These are phyloP conservation scores for Pleurotus tuber-regium DNA, from an alignment of 768 basidiomycete species.

Conservation along the genomic window DNA sequence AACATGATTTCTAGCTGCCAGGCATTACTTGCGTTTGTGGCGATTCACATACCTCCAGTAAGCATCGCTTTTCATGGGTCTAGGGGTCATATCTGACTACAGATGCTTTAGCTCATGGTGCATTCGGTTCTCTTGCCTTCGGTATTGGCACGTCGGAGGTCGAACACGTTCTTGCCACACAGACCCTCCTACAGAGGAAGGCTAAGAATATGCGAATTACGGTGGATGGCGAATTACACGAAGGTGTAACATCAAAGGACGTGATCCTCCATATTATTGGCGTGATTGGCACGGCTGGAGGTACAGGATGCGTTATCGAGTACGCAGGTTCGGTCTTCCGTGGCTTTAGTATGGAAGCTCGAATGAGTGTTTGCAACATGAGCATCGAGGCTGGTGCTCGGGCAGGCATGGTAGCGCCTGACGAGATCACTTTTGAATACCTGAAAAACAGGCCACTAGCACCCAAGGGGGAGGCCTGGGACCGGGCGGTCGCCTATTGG, in stretches of 20 bases:
- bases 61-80: constrained; percentile 19
- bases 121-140: constrained; percentile 90
- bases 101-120: constrained; percentile 70
- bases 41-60: constrained; percentile 92
- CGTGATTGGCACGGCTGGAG: constrained; percentile 89
- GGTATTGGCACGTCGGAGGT: constrained; percentile 95
- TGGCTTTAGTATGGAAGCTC: constrained; percentile 83
- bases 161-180: constrained; percentile 91
- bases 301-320: constrained; percentile 89
- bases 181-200: constrained; percentile 84
- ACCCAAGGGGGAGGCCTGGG: constrained; percentile 85
- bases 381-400: constrained; percentile 93
- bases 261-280: constrained; percentile 91
- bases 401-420: constrained; percentile 91
- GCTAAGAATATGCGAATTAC: constrained; percentile 91
- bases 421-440: constrained; percentile 84
- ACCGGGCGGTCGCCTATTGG: constrained; percentile 85
- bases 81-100: constrained; percentile 3
- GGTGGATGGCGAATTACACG: constrained; percentile 76
- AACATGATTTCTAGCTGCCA: constrained; percentile 46
- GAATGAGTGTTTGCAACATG: constrained; percentile 94
- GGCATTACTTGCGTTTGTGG: constrained; percentile 87
- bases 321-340: constrained; percentile 89
- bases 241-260: constrained; percentile 88
- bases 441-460: constrained; percentile 78